These are phyloP conservation scores for Mallotus japonicus DNA, from an alignment of 441 rosid genomes.

Conservation along the genomic window DNA sequence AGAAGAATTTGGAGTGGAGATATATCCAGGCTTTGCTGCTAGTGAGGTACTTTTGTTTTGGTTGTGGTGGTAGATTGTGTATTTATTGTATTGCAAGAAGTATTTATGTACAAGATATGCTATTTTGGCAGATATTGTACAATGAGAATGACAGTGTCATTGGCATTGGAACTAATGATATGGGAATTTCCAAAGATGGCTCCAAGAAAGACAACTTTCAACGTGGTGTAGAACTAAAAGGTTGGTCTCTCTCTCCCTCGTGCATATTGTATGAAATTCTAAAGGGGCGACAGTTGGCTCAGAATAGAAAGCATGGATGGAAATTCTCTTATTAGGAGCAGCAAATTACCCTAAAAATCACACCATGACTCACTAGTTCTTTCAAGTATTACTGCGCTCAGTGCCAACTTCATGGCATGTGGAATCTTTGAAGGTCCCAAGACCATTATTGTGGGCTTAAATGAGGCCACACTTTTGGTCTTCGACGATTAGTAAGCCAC, in stretches of 20 bases:
- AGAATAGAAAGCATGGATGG: not conserved
- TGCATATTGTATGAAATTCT: not conserved
- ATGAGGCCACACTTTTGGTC: no score
- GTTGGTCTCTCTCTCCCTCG: conserved; percentile 32
- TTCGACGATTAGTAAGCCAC: no score
- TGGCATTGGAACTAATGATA: conserved; percentile 91
- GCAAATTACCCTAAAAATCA: not conserved
- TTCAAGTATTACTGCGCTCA: no score
- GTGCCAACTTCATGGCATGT: no score
- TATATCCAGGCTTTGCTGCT: conserved; percentile 97
- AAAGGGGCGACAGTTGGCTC: not conserved
- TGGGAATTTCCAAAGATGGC: conserved; percentile 95
- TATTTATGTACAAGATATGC: conserved; percentile 21
- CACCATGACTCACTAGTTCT: no score
- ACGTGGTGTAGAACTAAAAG: conserved; percentile 79
- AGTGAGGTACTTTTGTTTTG: conserved; percentile 58
- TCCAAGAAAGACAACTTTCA: conserved; percentile 83
- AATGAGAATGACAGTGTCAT: conserved; percentile 59
- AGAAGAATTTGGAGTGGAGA: conserved; percentile 92
- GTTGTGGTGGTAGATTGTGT: conserved; percentile 14
- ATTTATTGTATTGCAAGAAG: conserved; percentile 10
- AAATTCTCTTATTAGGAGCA: not conserved
- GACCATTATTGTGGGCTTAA: no score
- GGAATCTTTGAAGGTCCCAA: no score
- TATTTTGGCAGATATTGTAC: conserved; percentile 58